Base-by-base conservation (phyloP, 257 asterid genomes). In the Rauvolfia tetraphylla region DNA sequence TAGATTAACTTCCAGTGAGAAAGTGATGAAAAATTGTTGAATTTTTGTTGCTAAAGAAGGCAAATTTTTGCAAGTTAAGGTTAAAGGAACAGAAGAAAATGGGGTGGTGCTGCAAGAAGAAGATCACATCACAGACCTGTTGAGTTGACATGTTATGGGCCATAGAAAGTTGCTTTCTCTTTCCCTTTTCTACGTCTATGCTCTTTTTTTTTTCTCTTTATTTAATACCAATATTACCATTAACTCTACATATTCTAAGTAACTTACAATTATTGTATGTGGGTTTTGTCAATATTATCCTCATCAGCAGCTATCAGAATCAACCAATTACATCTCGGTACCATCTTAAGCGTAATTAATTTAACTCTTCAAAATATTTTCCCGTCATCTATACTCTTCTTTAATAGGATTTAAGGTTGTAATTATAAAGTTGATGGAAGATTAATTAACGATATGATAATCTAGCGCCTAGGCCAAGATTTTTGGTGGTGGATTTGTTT, bases 81-180 rank as follows among this genome's bases (percentile, higher is more conserved):
- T 82, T 79, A 85, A 78, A 80, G 51, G 84, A 85, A 83, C 68
- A 80, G 86, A 61, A 76, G 78, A 42, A 79, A 73, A 76, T 75
- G 78, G 65, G 59, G 61, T 25, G 39, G 76, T 76, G 74, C 53
- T 36, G 38, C 82, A 81, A 68, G 83, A 80, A 76, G 82, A 79
- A 58, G 79, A 83, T 88, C 90, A 85, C 89, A 87, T 87, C 88
- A 80, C 25, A 80, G 80, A 79, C 75, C 85, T 57, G 73, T 63
- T 83, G 91, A 87, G 86, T 83, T 87, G 92, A 88, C 92, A 86
- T 79, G 96, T 84, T 87, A 80, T 87, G 96, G 96, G 91, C 91
- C 90, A 88, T 79, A 81, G 81, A 80, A 59, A 81, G 86, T 84
- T 80, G 89, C 88, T 90, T 85, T 86, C 89, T 83, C 58, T 76